Base-by-base conservation (phyloP, 2,329 filamentous ascomycete species). In the Berkeleyomyces rouxiae region DNA sequence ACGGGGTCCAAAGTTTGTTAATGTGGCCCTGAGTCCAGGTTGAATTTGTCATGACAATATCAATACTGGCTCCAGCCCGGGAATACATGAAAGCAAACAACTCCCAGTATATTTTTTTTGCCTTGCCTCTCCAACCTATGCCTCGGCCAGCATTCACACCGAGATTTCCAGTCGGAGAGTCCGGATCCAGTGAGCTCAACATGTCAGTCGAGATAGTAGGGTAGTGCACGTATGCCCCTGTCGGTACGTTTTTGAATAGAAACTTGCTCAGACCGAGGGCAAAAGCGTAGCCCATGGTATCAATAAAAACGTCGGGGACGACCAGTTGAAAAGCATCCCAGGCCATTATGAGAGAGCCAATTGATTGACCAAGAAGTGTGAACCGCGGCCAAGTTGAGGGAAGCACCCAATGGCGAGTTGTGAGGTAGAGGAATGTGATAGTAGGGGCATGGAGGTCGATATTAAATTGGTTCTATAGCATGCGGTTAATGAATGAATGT, bases 211-310 rank as follows among this genome's bases (percentile, higher is more conserved):
- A 96, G 61, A 99, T 99, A 63, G 92, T 97, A 0, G 93, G 93
- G 71, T 97, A 99, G 75, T 99, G 93, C 0, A 97, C 91, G 71
- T 99, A 99, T 61, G 93, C 91, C 55, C 83, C 90, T 0, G 90
- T 96, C 0, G 92, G 88, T 1, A 96, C 81, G 43, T 76, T 73
- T 0, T 82, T 86, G 70, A 97, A 97, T 33, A 97, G 78, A 66
- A 87, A 80, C 70, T 90, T 93, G 72, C 80, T 87, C 2, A 96
- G 78, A 7, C 88, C 90, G 9, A 96, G 81, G 0, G 88, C 82
- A 71, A 97, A 99, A 36, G 92, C 90, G 70, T 96, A 99, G 66
- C 93, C 93, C 91, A 99, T 96, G 1, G 93, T 99, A 71, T 99
- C 93, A 68, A 99, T 79, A 71, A 97, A 96, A 61, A 97, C 81